These are phyloP conservation scores for Oryza officinalis DNA, from an alignment of 176 grass and related monocot genomes.

Conservation along the genomic window DNA sequence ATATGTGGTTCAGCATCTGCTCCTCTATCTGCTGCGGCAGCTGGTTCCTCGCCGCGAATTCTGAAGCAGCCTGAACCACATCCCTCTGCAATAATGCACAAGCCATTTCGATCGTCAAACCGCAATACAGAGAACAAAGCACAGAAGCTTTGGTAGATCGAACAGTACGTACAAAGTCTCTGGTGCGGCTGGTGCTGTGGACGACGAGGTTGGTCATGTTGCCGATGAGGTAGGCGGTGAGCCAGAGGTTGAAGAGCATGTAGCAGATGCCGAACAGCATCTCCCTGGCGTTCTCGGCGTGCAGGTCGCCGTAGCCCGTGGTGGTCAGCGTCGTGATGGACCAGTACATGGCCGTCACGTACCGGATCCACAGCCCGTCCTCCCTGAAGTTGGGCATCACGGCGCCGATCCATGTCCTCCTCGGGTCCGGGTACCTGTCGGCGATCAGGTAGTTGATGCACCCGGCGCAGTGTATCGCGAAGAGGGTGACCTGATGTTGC, in stretches of 20 bases:
- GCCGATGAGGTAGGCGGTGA: conserved; percentile 93
- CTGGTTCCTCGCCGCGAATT: conserved; percentile 80
- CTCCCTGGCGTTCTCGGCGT: conserved; percentile 86
- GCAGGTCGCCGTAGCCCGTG: conserved; percentile 93
- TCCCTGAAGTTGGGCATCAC: conserved; percentile 77
- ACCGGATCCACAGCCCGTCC: conserved; percentile 74
- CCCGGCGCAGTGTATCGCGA: conserved; percentile 73
- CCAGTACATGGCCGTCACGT: conserved; percentile 88
- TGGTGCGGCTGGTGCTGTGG: conserved; percentile 92
- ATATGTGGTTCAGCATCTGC: conserved; percentile 89
- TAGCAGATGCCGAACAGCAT: conserved; percentile 87
- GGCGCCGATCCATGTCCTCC: conserved; percentile 90
- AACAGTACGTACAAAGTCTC: conserved; percentile 71
- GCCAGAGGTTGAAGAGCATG: conserved; percentile 95
- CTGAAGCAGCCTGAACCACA: conserved; percentile 64
- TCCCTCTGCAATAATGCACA: conserved; percentile 63
- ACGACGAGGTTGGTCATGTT: conserved; percentile 99
- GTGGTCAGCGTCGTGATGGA: conserved; percentile 96
- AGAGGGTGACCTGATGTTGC: conserved; percentile 69
- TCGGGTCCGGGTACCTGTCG: conserved; percentile 77
- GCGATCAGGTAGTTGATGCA: conserved; percentile 99
- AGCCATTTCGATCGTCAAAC: background rate
- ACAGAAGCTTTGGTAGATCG: background rate
- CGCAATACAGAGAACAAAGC: background rate
- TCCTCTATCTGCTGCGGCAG: conserved; percentile 66